Conservation (phyloP, 2,329 filamentous ascomycete species). For the Monosporascus cannonballus region DNA sequence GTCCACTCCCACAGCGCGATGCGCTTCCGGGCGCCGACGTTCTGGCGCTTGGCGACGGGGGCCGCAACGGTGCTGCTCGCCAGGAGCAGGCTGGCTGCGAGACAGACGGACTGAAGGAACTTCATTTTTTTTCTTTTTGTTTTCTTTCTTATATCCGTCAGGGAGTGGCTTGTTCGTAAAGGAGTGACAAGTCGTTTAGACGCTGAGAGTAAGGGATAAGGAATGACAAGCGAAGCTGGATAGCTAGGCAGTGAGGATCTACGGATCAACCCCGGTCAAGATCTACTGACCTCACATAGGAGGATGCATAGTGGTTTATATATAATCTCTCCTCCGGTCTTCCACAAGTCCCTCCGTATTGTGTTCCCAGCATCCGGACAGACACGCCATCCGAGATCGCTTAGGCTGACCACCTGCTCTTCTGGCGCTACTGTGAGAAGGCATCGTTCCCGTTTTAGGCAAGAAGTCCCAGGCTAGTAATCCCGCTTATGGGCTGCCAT, state of each 20-base stretch:
- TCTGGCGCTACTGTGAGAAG: too few species aligned
- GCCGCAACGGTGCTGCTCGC: neutral
- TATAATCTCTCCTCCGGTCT: neutral
- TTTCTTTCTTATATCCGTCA: neutral
- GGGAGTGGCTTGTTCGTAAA: neutral
- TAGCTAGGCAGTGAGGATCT: neutral
- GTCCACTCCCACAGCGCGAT: constrained; percentile 15
- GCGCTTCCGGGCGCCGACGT: constrained; percentile 3
- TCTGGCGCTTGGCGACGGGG: neutral
- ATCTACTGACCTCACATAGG: neutral
- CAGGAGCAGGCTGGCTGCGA: neutral
- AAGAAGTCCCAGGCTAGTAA: too few species aligned
- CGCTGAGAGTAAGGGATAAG: neutral
- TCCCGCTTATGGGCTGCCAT: too few species aligned
- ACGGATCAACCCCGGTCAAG: neutral
- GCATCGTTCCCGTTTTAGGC: too few species aligned
- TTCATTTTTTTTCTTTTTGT: neutral
- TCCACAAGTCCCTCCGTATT: too few species aligned
- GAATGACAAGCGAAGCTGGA: neutral
- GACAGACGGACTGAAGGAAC: neutral
- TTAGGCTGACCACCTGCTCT: too few species aligned
- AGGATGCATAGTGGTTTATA: neutral
- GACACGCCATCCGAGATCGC: too few species aligned
- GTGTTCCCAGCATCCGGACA: too few species aligned
- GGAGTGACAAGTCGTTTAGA: neutral